Percentiles rank a stretch among this genome's conserved stretches.
phyloP scores from a whole-genome alignment of 306 rosid genomes.

The Cyamopsis tetragonoloba region DNA sequence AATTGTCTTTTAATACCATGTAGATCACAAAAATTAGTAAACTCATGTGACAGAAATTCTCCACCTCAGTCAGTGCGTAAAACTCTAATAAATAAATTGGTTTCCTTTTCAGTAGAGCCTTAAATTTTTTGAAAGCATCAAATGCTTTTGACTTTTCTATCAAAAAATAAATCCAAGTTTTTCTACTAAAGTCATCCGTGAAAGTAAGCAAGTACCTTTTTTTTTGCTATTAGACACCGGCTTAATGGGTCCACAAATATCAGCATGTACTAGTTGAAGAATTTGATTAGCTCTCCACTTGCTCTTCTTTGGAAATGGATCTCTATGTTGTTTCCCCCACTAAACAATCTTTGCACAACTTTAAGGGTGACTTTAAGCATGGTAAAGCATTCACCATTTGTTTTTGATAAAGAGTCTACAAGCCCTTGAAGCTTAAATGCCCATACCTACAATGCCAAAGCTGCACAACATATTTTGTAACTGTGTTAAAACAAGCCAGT shows the following conservation, averaged over 20 bases:
- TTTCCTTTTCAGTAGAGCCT: neutral
- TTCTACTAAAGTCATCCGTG: neutral
- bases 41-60: neutral
- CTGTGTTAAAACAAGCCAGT: neutral
- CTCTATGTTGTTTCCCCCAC: neutral
- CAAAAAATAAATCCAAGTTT: neutral
- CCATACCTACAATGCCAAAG: neutral
- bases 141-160: neutral
- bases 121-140: neutral
- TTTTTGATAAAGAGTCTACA: neutral
- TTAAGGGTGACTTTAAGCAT: neutral
- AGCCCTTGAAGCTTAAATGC: neutral
- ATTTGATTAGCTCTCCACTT: neutral
- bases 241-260: neutral
- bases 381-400: neutral
- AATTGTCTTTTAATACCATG: too few relatives aligned
- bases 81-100: neutral
- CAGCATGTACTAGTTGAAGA: neutral
- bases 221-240: neutral
- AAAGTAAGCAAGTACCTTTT: neutral
- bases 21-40: neutral
- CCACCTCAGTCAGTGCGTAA: neutral
- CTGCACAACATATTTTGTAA: neutral
- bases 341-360: neutral
- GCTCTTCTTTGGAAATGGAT: neutral